phyloP scores from a whole-genome alignment of 805 yeast genomes.

The Candida vaughaniae region DNA sequence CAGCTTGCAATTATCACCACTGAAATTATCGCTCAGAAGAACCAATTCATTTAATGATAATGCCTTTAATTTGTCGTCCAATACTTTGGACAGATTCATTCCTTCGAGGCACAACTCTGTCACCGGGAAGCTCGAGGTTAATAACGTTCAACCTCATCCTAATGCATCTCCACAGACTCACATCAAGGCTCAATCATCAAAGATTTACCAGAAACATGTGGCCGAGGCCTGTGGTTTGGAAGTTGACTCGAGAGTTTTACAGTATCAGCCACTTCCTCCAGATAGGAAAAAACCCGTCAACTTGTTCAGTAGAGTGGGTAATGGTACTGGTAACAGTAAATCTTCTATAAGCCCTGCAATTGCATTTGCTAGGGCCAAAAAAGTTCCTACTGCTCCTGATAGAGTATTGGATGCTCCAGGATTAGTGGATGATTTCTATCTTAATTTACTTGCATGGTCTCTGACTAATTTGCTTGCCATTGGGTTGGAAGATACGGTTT shows the following conservation, averaged over 20 bases:
- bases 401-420: conserved; percentile 97
- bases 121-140: conserved; percentile 33
- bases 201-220: conserved; percentile 72
- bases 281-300: conserved; percentile 42
- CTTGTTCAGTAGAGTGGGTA: conserved; percentile 27
- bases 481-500: conserved; percentile 80
- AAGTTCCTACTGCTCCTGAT: conserved; percentile 84
- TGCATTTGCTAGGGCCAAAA: conserved; percentile 69
- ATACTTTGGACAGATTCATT: conserved; percentile 41
- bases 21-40: conserved; percentile 28
- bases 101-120: conserved; percentile 43
- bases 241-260: conserved; percentile 76
- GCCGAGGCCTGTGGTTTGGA: conserved; percentile 94
- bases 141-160: conserved; percentile 37
- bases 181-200: conserved; percentile 52
- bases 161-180: conserved; percentile 54
- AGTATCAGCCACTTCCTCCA: conserved; percentile 87
- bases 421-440: conserved; percentile 85
- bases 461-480: conserved; percentile 77
- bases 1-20: conserved; percentile 18
- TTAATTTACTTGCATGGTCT: conserved; percentile 88
- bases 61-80: conserved; percentile 24
- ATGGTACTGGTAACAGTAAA: conserved; percentile 19
- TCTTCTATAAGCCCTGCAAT: conserved; percentile 44
- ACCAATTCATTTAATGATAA: conserved; percentile 33